Conservation (phyloP, 2,329 filamentous ascomycete genomes). For the Tolypocladium paradoxum region DNA sequence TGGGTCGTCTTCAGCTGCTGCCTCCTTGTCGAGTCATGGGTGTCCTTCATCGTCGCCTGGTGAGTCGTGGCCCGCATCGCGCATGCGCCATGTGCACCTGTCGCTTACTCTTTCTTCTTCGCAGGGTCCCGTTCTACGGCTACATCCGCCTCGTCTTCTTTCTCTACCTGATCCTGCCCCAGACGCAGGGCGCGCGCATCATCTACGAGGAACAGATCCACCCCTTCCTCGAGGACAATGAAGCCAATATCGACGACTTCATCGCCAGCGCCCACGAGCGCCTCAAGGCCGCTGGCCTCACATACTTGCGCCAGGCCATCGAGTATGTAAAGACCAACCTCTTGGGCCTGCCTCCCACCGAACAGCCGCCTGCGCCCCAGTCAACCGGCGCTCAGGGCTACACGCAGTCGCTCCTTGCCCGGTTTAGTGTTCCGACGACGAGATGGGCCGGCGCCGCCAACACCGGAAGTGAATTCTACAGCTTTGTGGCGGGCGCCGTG, state of each 20-base stretch:
- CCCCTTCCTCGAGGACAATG: constrained; percentile 80
- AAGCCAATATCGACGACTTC: constrained; percentile 79
- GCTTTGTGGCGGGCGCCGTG: constrained; percentile 64
- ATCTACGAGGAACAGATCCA: constrained; percentile 80
- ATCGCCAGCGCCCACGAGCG: constrained; percentile 74
- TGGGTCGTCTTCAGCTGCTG: constrained; percentile 85
- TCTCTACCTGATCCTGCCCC: constrained; percentile 91
- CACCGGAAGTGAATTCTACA: constrained; percentile 59
- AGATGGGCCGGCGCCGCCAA: constrained; percentile 40
- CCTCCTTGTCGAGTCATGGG: constrained; percentile 76
- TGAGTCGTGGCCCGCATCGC: constrained; percentile 20
- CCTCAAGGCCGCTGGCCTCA: constrained; percentile 63
- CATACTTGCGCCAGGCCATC: constrained; percentile 61
- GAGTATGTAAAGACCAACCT: constrained; percentile 65
- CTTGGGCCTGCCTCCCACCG: constrained; percentile 59
- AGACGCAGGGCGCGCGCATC: constrained; percentile 83
- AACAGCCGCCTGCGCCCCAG: constrained; percentile 26
- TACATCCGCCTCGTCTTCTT: constrained; percentile 82
- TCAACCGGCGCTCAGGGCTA: constrained; percentile 46
- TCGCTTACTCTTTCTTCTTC: neutral
- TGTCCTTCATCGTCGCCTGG: constrained; percentile 78
- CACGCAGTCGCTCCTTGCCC: constrained; percentile 69
- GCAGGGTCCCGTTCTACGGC: constrained; percentile 81
- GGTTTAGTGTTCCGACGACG: constrained; percentile 73
- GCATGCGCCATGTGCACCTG: neutral